phyloP scores from a whole-genome alignment of 495 filamentous ascomycete genomes.

The Aspergillus avenaceus region DNA sequence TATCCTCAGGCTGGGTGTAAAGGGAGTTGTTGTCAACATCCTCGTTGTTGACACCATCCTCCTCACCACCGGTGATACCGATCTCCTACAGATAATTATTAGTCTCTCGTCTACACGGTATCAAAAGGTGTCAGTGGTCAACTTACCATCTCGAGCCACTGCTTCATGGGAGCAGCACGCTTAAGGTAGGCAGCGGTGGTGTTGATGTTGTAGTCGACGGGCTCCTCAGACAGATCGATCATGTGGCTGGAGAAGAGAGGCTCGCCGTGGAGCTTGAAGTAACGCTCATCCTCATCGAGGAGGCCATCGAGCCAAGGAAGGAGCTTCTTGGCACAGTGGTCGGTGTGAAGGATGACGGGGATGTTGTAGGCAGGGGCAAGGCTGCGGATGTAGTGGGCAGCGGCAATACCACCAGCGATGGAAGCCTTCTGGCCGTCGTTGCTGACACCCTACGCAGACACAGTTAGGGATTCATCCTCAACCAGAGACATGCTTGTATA shows the following conservation, averaged over 20 bases:
- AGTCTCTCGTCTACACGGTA: neutral
- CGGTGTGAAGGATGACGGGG: conserved; percentile 88
- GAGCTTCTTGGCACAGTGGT: conserved; percentile 93
- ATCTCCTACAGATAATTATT: conserved; percentile 56
- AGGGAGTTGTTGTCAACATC: conserved; percentile 90
- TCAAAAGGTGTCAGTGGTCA: neutral
- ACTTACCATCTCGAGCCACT: conserved; percentile 97
- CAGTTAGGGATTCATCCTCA: neutral
- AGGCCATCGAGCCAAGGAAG: conserved; percentile 96
- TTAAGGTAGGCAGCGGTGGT: conserved; percentile 89
- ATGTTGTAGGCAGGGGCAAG: conserved; percentile 85
- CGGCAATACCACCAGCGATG: conserved; percentile 81
- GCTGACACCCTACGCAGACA: conserved; percentile 58
- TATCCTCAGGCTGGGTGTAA: conserved; percentile 97
- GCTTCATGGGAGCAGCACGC: conserved; percentile 89
- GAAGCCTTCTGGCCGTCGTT: conserved; percentile 85
- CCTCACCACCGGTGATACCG: conserved; percentile 92
- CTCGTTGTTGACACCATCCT: conserved; percentile 74
- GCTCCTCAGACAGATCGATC: conserved; percentile 94
- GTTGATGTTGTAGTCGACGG: conserved; percentile 80
- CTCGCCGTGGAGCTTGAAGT: conserved; percentile 88
- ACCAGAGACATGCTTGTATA: neutral
- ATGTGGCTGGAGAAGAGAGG: conserved; percentile 96
- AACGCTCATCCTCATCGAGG: conserved; percentile 83
- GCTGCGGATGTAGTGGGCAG: conserved; percentile 87